Base-by-base conservation (phyloP, 2,329 filamentous ascomycete species). In the Pseudonectria buxi region DNA sequence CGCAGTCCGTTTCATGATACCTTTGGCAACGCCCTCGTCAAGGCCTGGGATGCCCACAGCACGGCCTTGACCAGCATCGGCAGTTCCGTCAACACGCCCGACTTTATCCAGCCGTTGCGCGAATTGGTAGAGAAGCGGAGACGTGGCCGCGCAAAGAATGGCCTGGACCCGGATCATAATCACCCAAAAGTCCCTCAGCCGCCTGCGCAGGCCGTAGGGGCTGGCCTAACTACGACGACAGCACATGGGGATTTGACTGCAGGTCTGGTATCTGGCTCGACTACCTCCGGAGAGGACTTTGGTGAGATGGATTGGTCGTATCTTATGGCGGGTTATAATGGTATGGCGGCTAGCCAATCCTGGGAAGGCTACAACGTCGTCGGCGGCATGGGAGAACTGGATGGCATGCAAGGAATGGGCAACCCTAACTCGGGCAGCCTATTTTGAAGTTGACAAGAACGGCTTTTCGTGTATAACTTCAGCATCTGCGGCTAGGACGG, bases 21-120 rank as follows among this genome's bases (percentile, higher is more conserved):
- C 1, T 77, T 83, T 41, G 71, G 72, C 1, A 63, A 64, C 14
- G 64, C 74, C 13, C 73, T 83, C 27, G 57, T 82, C 38, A 79
- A 77, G 47, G 76, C 77, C 0, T 83, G 78, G 78, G 69, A 73
- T 28, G 72, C 72, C 3, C 69, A 71, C 36, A 70, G 71, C 45
- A 61, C 65, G 2, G 68, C 69, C 10, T 64, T 70, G 43, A 43
- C 58, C 4, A 61, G 63, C 33, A 55, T 61, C 6, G 74, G 73
- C 1, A 64, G 62, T 22, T 54, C 61, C 2, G 40, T 68, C 3
- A 47, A 57, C 12, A 59, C 61, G 10, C 74, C 73, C 3, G 57
- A 53, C 29, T 69, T 76, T 41, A 69, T 78, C 35, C 57, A 54
- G 3, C 44, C 65, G 28, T 59, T 78, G 45, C 59, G 65, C n/a